These are phyloP conservation scores for Fusarium duplospermum DNA, from an alignment of 2,329 filamentous ascomycete species.

Conservation along the genomic window DNA sequence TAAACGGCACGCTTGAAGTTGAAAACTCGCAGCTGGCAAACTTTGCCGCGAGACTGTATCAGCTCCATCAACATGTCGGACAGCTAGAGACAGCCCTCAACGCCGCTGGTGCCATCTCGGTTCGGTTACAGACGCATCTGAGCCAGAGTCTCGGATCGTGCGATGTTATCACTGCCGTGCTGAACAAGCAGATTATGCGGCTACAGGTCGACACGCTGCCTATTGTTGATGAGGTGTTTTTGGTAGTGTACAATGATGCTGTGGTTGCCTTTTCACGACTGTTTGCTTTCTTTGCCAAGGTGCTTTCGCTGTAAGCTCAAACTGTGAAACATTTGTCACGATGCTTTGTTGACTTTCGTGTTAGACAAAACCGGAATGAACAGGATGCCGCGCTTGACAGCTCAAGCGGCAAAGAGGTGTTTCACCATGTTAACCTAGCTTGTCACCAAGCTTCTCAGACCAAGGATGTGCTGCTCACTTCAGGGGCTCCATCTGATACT, in stretches of 20 bases:
- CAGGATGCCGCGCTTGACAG: conserved; percentile 42
- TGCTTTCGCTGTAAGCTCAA: conserved; percentile 40
- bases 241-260: conserved; percentile 40
- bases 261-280: conserved; percentile 42
- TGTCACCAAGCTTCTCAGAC: conserved; percentile 28
- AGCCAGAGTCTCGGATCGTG: conserved; percentile 45
- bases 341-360: not conserved
- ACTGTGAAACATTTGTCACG: not conserved
- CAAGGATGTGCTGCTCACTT: conserved; percentile 31
- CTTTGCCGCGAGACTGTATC: conserved; percentile 40
- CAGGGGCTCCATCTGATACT: not conserved
- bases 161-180: conserved; percentile 42
- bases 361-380: conserved; percentile 32
- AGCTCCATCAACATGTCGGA: conserved; percentile 40
- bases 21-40: conserved; percentile 36
- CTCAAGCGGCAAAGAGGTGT: conserved; percentile 25
- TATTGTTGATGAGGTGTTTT: conserved; percentile 41
- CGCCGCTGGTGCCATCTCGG: conserved; percentile 43
- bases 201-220: conserved; percentile 42
- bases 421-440: conserved; percentile 35
- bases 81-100: conserved; percentile 44
- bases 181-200: conserved; percentile 51
- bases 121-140: conserved; percentile 45
- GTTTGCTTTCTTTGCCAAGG: conserved; percentile 38
- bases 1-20: conserved; percentile 32